Conservation (phyloP, 108 stramenopile species). For the Pelagomonas calceolata region DNA sequence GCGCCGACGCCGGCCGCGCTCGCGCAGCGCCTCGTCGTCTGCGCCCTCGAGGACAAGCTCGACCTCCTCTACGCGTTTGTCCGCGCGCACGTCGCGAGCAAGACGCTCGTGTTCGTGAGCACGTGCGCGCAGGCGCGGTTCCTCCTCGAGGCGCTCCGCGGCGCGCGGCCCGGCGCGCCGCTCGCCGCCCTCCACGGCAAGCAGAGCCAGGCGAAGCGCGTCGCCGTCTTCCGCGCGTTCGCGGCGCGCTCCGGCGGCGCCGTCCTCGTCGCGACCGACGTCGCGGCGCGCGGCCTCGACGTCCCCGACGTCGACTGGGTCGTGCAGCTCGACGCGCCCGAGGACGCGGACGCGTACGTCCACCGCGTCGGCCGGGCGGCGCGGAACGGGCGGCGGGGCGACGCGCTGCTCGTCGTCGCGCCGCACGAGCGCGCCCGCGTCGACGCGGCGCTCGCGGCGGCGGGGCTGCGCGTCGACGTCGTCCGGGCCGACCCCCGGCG, state of each 20-base stretch:
- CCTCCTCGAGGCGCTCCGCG: constrained; percentile 76
- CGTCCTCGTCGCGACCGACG: constrained; percentile 90
- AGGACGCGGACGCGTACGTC: constrained; percentile 68
- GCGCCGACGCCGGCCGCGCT: constrained; percentile 65
- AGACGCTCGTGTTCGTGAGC: constrained; percentile 92
- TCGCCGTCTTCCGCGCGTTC: constrained; percentile 91
- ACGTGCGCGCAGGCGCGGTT: constrained; percentile 91
- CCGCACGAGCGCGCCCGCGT: constrained; percentile 71
- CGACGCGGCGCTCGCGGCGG: constrained; percentile 28
- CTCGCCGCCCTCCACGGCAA: constrained; percentile 98
- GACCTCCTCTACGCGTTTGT: constrained; percentile 90
- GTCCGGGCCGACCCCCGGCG: constrained; percentile 76
- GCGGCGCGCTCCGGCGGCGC: constrained; percentile 60
- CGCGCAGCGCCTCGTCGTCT: constrained; percentile 73
- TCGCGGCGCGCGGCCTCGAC: constrained; percentile 89
- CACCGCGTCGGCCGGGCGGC: constrained; percentile 94
- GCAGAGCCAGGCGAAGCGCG: constrained; percentile 77
- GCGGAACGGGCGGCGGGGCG: constrained; percentile 65
- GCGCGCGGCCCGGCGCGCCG: constrained; percentile 86
- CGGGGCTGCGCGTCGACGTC: constrained; percentile 70
- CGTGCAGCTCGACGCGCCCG: constrained; percentile 92
- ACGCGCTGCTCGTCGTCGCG: constrained; percentile 68
- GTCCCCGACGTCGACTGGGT: constrained; percentile 98
- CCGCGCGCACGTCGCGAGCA: constrained; percentile 82
- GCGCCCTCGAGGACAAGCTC: constrained; percentile 78